These are phyloP conservation scores for Taphrina deformans DNA, from an alignment of 1,139 yeast species.

Conservation along the genomic window DNA sequence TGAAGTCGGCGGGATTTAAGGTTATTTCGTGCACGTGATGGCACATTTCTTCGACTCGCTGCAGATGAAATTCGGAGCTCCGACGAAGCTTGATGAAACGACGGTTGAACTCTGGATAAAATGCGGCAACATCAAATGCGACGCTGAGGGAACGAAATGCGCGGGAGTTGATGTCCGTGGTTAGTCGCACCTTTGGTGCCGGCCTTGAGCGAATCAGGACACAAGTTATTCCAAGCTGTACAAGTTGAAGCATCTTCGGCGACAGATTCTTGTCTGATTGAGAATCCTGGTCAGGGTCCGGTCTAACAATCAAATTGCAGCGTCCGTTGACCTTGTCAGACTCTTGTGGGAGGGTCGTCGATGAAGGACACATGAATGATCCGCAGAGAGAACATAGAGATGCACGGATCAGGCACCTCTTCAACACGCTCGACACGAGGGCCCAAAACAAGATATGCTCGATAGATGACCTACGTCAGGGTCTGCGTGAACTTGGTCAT, in stretches of 20 bases:
- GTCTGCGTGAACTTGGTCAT: constrained; percentile 42
- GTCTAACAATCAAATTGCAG: no score
- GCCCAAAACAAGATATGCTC: constrained; percentile 39
- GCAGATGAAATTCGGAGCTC: neutral
- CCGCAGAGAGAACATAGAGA: constrained; percentile 35
- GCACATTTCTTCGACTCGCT: no score
- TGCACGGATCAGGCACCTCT: constrained; percentile 47
- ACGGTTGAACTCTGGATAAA: no score
- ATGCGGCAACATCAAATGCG: no score
- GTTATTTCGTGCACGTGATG: neutral
- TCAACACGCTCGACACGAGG: constrained; percentile 40
- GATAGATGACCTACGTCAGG: constrained; percentile 40
- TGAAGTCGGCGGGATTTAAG: neutral
- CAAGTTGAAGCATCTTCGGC: no score
- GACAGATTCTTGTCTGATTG: no score
- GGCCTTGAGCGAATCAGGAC: neutral
- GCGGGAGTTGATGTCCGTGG: no score
- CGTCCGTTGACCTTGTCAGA: neutral
- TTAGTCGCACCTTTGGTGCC: no score
- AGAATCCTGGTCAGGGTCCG: no score
- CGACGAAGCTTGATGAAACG: no score
- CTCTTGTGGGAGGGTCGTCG: neutral
- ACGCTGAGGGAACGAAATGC: no score
- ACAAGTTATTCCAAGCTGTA: neutral
- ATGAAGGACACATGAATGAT: constrained; percentile 16